Conservation (phyloP, 2,329 filamentous ascomycete species). For the Gyromitra esculenta region DNA sequence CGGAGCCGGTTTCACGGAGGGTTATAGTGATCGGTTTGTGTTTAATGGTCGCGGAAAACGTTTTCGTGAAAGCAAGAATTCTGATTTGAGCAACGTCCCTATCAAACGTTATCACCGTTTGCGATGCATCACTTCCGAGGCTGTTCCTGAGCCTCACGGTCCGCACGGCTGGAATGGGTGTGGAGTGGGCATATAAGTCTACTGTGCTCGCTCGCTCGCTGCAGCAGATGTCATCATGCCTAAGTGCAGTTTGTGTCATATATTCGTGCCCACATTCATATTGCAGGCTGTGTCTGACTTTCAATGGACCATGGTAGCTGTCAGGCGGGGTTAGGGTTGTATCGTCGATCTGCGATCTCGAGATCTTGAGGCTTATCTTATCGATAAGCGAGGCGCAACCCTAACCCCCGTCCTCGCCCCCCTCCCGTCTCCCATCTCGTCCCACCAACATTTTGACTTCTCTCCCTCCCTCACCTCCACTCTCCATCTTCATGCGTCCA, state of each 20-base stretch:
- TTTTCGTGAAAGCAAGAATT: slow-evolving; percentile 15
- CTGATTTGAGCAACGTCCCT: slow-evolving; percentile 5
- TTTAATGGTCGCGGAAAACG: slow-evolving; percentile 34
- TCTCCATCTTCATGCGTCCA: neutral
- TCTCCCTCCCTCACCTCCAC: neutral
- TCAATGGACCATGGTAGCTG: slow-evolving; percentile 32
- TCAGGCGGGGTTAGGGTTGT: slow-evolving; percentile 38
- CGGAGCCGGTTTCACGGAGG: slow-evolving; percentile 35
- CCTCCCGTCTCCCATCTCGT: neutral
- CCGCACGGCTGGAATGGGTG: neutral
- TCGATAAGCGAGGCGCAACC: slow-evolving; percentile 45
- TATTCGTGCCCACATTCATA: neutral
- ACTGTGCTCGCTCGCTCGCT: neutral
- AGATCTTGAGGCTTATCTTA: slow-evolving; percentile 45
- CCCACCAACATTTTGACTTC: neutral
- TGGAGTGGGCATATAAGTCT: neutral
- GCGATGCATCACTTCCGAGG: slow-evolving; percentile 26
- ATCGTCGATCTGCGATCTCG: slow-evolving; percentile 48
- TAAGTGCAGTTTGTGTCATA: slow-evolving; percentile 42
- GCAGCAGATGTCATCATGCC: slow-evolving; percentile 42
- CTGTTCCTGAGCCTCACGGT: slow-evolving; percentile 36
- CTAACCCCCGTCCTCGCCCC: slow-evolving; percentile 4
- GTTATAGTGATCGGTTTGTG: slow-evolving; percentile 46
- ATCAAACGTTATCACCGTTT: slow-evolving; percentile 31
- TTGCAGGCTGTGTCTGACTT: neutral